Evolutionary conservation across 331 rosid species (phyloP), one percentile per base, ranked within the genome.

Genomic region (Cydonia oblonga): DNA sequence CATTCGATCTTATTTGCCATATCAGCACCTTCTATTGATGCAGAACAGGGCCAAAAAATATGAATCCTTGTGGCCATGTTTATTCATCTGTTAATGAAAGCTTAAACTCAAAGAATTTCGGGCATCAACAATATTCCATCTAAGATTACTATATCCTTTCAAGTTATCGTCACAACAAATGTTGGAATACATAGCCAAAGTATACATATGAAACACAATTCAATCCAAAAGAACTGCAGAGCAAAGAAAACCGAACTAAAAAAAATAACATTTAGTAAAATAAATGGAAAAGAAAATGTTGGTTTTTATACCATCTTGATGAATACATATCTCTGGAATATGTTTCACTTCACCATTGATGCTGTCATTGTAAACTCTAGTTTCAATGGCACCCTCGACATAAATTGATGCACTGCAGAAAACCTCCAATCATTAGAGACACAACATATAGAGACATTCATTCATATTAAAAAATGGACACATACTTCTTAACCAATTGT

Each of bases 361-460:
- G 89, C 85, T 84, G 75, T 91, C 96, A 69, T 91, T 95, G 86
- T 91, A 95, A 82, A 95, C 83, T 84, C 99, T 91, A 28, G 92
- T 89, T 79, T 95, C 97, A 51, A 95, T 95, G 71, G 91, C 96
- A 24, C 99, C 99, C 84, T 95, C 99, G 72, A 95, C 88, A 75
- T 91, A 95, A 56, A 95, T 97, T 6, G 96, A 81, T 29, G 96
- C 85, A 78, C 99, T 95, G 97, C 93, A 85, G 67, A 46, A 28
- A 89, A 65, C 66, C 69, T 60, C 78, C 64, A 76, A 72, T 56
- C 54, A 69, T 88, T 77, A 89, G 82, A 66, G n/a, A 79, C 78
- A 78, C 12, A 56, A 60, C 23, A 72, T 66, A 69, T 23, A 69
- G 26, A 35, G 63, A 46, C 46, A 58, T 33, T 9, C 75, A 72